Evolutionary conservation across 2,329 filamentous ascomycete genomes (phyloP).

Genomic region (Penicillium sp.): DNA sequence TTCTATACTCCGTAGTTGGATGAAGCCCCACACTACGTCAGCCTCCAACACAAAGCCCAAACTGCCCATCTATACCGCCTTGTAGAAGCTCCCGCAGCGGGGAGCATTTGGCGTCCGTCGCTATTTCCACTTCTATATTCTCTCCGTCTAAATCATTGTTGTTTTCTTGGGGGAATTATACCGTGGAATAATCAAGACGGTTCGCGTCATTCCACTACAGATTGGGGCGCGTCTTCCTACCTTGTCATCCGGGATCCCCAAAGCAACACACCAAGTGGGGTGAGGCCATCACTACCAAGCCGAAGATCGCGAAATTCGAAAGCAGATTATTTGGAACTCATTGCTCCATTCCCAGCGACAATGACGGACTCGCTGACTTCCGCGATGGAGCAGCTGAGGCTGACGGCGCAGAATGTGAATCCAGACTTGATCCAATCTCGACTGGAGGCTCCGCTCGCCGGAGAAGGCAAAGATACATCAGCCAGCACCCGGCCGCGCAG

Average conservation of each 20-base stretch:
- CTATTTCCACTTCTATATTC: not conserved
- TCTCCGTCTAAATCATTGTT: not conserved
- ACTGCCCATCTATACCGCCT: conserved; percentile 27
- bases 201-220: not conserved
- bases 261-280: conserved; percentile 12
- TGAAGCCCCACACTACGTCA: conserved; percentile 31
- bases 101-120: not conserved
- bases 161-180: too few species aligned
- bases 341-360: not conserved
- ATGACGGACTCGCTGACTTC: conserved; percentile 32
- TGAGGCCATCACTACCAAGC: conserved; percentile 11
- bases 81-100: conserved; percentile 1
- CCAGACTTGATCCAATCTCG: conserved; percentile 21
- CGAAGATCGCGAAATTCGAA: conserved; percentile 4
- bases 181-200: too few species aligned
- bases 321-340: not conserved
- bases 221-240: not conserved
- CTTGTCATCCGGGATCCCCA: not conserved
- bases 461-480: conserved; percentile 31
- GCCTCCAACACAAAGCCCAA: conserved; percentile 9
- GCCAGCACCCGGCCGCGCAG: conserved; percentile 45
- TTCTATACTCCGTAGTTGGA: not conserved
- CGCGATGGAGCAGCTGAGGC: conserved; percentile 30
- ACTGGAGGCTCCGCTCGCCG: conserved; percentile 30
- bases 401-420: conserved; percentile 27